Evolutionary conservation across 1,284 basidiomycete species (phyloP).

Genomic region (Ceraceosorus bombacis): DNA sequence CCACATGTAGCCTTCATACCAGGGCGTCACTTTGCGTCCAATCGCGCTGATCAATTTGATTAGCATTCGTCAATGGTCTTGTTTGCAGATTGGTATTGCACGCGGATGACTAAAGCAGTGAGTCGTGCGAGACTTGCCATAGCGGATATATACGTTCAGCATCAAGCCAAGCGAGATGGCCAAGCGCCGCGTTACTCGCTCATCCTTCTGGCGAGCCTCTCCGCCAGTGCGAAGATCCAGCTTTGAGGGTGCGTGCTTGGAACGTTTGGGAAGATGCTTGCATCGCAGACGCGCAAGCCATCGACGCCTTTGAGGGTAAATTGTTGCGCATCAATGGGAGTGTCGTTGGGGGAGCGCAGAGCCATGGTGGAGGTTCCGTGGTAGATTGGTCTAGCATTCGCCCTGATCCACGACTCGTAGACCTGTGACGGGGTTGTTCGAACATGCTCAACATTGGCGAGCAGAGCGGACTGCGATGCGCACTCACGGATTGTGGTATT

Average conservation of each 20-base stretch:
- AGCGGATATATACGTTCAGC: too few relatives aligned
- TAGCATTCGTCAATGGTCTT: too few relatives aligned
- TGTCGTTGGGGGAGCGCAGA: slow-evolving; percentile 15
- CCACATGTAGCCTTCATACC: too few relatives aligned
- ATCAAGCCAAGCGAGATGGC: too few relatives aligned
- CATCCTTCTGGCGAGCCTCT: slow-evolving; percentile 17
- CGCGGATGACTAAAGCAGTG: too few relatives aligned
- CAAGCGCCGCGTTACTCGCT: background rate
- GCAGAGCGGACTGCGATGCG: background rate
- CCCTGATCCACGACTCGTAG: background rate
- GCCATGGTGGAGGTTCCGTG: slow-evolving; percentile 17
- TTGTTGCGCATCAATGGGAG: slow-evolving; percentile 23
- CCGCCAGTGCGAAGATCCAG: slow-evolving; percentile 25
- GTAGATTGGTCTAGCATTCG: background rate
- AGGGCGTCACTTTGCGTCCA: too few relatives aligned
- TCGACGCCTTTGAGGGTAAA: slow-evolving; percentile 26
- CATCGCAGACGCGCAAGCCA: slow-evolving; percentile 33
- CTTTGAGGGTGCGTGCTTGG: slow-evolving; percentile 33
- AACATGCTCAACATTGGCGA: slow-evolving; percentile 4
- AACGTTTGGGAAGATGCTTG: slow-evolving; percentile 33
- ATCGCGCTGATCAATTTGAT: too few relatives aligned
- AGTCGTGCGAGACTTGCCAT: too few relatives aligned
- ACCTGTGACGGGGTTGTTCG: slow-evolving; percentile 5
- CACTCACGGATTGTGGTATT: slow-evolving; percentile 5
- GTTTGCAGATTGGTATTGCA: too few relatives aligned